Evolutionary conservation across 2,329 filamentous ascomycete species (phyloP), one percentile per base, ranked within the genome.

Genomic region (Scedosporium minutisporum): DNA sequence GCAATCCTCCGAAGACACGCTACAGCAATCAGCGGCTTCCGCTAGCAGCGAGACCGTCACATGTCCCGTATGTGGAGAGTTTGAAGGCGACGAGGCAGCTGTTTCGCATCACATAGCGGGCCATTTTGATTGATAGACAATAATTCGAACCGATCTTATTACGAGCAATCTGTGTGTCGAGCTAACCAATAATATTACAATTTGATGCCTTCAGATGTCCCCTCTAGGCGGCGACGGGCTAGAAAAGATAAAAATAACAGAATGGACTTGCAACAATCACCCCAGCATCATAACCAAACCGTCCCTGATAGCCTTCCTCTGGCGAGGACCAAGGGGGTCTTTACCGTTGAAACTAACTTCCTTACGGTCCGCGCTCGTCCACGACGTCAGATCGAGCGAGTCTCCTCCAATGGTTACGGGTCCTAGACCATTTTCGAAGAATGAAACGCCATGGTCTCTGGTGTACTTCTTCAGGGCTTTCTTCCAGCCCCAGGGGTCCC

Each of bases 1-100:
- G 10, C 27, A 18, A 7, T 2, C 21, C 27, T 18, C 12, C 9
- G 55, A 55, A 16, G 18, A 59, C 12, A 18, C 27, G 5, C 33
- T 2, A 25, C 16, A 51, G 12, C 23, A 58, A 3, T 5, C 46
- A 38, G n/a, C 3, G 33, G 18, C 6, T 3, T 21, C n/a, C 6
- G 27, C n/a, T 9, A n/a, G n/a, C 4, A 38, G 38, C 4, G 65
- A 67, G 7, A 38, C 57, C 7, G 65, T 72, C 4, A 78, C 72
- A 5, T 91, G 88, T 70, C 88, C 88, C 0, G 83, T 91, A 1
- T 91, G 88, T 69, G 79, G 78, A 3, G 73, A 69, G 0, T 91
- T 90, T 70, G 80, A 87, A 66, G 88, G 88, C 1, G 87, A 91
- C 66, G 87, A 87, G 67, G 75, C 77, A 0, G 88, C 87, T 7